Base-by-base conservation (phyloP, 768 basidiomycete species). In the Termitomyces sp. region DNA sequence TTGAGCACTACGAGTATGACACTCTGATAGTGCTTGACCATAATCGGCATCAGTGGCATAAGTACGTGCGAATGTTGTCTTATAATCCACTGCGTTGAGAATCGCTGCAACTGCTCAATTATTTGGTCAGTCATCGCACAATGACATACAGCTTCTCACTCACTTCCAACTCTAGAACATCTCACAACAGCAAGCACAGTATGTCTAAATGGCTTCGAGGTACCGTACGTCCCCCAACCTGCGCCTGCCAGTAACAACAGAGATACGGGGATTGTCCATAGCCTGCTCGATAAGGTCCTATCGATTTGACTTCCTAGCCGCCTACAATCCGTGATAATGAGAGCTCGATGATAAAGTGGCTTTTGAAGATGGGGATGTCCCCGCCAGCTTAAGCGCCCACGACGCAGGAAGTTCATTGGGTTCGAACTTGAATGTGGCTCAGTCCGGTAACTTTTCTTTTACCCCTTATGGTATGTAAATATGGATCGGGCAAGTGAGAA, bases 1-100 rank as follows among this genome's bases (percentile, higher is more conserved):
- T 58, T 78, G 71, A 7, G 94, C 94, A 70, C 92, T 95, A 50
- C 94, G 83, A 54, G 75, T 82, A 76, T 99, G 96, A 72, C 94
- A 96, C 37, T 84, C 76, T 14, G 91, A 91, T 65, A 85, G 81
- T 2, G 89, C 88, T 3, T 79, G 71, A 15, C 75, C 67, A 61
- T 76, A 76, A 55, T 84, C 81, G 14, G 82, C 79, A 42, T 83
- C 77, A 1, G 84, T 81, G 3, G 67, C 67, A 68, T 87, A 89
- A 1, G 60, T 70, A 60, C 76, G 77, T 31, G 81, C 74, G 74
- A 91, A 86, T 5, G 85, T 89, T 62, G 76, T 65, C 76, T 91
- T 91, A 77, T 92, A 89, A 71, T 91, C 88, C 56, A 90, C 77
- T 45, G 83, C 86, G 61, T 87, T 81, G 12, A 81, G 72, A 49